Evolutionary conservation across 768 basidiomycete genomes (phyloP), one percentile per base, ranked within the genome.

Genomic region (Gloeopeniophorella convolvens): DNA sequence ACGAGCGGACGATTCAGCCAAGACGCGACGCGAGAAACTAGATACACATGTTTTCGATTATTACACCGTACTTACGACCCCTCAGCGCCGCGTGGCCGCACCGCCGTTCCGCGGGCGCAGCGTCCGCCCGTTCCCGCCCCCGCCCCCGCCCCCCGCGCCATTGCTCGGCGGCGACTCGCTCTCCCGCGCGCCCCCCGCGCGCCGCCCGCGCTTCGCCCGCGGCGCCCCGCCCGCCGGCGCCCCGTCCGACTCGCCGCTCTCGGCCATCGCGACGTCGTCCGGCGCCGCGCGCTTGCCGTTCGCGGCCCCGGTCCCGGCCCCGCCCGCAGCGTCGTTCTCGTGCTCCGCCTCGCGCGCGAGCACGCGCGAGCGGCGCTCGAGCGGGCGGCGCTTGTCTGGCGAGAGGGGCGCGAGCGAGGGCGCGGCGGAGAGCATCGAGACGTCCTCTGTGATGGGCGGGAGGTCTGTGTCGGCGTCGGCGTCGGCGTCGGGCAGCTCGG

Each of bases 281-380:
- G 27, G 40, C 5, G 40, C 27, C 8, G 18, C 31, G 10, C 23
- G 0, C 16, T 16, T 6, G 10, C 21, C 8, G 16, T n/a, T 34
- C 2, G 33, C 10, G 5, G 30, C 34, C 10, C 36, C 5, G 13
- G 35, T 6, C 15, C 13, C 12, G 21, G 26, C 15, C 12, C n/a
- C 36, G 6, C 18, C 36, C 15, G 9, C 31, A 18, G 40, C 48
- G 7, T 44, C 49, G 15, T 27, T 41, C 27, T 53, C 51, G 16
- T 40, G 46, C 13, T 33, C 54, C 13, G 39, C 35, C 32, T 56
- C 54, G 26, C 48, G 54, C 10, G 54, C 57, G 5, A 58, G 50
- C 5, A 58, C 54, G 18, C 48, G 42, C 10, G 54, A 56, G 5
- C 54, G 57, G 5, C 57, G 49, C 21, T 55, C 54, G 43, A 52